Evolutionary conservation across 2,329 filamentous ascomycete species (phyloP).

Genomic region (Botrytis medusae): DNA sequence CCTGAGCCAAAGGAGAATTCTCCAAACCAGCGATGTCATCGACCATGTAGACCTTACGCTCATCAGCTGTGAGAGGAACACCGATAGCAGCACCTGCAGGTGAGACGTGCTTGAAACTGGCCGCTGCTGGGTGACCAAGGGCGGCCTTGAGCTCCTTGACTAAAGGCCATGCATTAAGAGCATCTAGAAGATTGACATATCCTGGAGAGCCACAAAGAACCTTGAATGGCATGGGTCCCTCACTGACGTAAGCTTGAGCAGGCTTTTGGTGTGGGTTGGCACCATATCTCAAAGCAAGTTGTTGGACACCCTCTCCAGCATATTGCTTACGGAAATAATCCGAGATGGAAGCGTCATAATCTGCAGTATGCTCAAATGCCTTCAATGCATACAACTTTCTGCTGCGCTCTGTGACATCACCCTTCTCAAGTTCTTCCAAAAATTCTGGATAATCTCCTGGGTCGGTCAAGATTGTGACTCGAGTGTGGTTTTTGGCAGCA

Average conservation of each 20-base stretch:
- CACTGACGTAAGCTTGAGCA: constrained; percentile 75
- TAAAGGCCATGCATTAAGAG: constrained; percentile 93
- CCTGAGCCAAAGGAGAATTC: constrained; percentile 82
- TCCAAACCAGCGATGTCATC: constrained; percentile 91
- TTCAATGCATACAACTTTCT: constrained; percentile 91
- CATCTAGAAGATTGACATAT: constrained; percentile 96
- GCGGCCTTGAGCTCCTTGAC: constrained; percentile 95
- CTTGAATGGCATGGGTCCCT: constrained; percentile 85
- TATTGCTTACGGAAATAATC: constrained; percentile 98
- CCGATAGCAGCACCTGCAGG: constrained; percentile 95
- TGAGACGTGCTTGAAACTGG: constrained; percentile 99
- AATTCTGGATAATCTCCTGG: constrained; percentile 93
- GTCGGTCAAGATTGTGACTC: constrained; percentile 94
- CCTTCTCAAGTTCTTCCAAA: constrained; percentile 82
- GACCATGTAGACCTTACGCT: constrained; percentile 98
- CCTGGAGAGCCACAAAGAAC: constrained; percentile 86
- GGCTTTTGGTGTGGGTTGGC: constrained; percentile 99
- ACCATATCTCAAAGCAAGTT: constrained; percentile 86
- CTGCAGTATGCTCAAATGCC: constrained; percentile 96
- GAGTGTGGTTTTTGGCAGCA: constrained; percentile 94
- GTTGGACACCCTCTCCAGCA: constrained; percentile 78
- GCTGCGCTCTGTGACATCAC: constrained; percentile 81
- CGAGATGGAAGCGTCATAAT: constrained; percentile 92
- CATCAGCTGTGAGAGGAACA: constrained; percentile 77
- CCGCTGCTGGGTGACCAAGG: constrained; percentile 83